A percentile compares a stretch with the other conserved stretches of the same genome.
Evolutionary conservation across 73 alveolate genomes (phyloP).

Genomic region (Symbiodinium natans): DNA sequence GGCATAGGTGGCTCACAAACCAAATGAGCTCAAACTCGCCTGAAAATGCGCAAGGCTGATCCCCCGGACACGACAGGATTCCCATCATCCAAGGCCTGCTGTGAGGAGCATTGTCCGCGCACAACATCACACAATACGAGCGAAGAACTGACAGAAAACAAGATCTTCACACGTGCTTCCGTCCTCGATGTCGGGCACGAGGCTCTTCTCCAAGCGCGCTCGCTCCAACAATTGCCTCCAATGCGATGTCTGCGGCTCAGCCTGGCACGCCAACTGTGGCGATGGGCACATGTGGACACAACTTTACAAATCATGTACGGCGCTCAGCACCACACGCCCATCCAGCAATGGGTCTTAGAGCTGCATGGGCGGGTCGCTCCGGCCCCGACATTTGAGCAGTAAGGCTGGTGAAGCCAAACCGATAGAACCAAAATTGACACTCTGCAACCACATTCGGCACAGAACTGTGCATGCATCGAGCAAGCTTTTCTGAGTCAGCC

Average conservation of each 20-base stretch:
- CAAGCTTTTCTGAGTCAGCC: no score
- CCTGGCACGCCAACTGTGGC: background rate
- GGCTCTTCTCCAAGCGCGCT: constrained; percentile 8
- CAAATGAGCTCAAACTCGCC: no score
- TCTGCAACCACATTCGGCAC: no score
- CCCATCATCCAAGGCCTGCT: background rate
- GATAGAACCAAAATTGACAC: no score
- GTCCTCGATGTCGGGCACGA: constrained; percentile 6
- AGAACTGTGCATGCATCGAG: no score
- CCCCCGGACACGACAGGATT: background rate
- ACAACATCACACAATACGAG: no score
- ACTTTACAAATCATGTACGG: no score
- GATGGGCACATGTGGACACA: no score
- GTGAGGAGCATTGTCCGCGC: background rate
- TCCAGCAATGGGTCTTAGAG: background rate
- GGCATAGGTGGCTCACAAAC: no score
- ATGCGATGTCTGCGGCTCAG: background rate
- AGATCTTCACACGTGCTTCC: background rate
- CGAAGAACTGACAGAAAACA: background rate
- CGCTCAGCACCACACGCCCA: background rate
- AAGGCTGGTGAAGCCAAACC: background rate
- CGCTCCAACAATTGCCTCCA: background rate
- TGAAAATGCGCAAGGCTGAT: background rate
- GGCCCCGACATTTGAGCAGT: background rate
- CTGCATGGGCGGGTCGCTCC: background rate